Percentiles rank a stretch among this genome's conserved stretches.
phyloP scores from a whole-genome alignment of 768 basidiomycete genomes.

The Thelephora ganbajun region DNA sequence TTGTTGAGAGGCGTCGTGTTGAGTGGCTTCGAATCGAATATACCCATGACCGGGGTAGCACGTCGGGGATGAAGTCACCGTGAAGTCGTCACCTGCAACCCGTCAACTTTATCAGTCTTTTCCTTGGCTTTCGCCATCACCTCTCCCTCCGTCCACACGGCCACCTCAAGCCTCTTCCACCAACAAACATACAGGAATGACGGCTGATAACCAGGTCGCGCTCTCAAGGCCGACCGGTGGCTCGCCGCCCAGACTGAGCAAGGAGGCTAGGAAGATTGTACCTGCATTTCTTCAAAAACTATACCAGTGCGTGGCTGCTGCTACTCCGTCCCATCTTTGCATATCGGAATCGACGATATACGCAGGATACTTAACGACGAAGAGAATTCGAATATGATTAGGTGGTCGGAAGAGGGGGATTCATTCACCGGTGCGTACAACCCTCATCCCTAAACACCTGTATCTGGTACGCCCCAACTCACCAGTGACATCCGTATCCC shows the following conservation, averaged over 20 bases:
- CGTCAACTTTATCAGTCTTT: not conserved
- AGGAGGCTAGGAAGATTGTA: slow-evolving; percentile 34
- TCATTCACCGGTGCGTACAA: slow-evolving; percentile 68
- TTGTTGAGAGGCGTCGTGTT: slow-evolving; percentile 26
- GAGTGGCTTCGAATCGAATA: slow-evolving; percentile 36
- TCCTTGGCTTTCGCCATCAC: not conserved
- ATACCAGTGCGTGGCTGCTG: slow-evolving; percentile 51
- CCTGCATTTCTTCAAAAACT: slow-evolving; percentile 91
- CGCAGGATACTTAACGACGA: slow-evolving; percentile 85
- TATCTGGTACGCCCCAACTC: not conserved
- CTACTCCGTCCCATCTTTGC: slow-evolving; percentile 4
- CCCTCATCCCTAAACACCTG: not conserved
- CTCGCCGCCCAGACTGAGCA: slow-evolving; percentile 27
- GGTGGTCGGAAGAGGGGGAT: slow-evolving; percentile 85
- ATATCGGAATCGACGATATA: slow-evolving; percentile 2
- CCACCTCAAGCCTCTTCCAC: not conserved
- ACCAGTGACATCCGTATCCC: not conserved
- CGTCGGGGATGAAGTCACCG: no score
- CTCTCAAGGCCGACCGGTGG: slow-evolving; percentile 32
- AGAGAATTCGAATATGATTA: slow-evolving; percentile 68
- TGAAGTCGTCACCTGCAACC: no score
- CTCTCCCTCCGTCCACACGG: not conserved
- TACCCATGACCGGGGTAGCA: slow-evolving; percentile 24
- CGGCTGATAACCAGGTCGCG: slow-evolving; percentile 42
- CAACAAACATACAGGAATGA: slow-evolving; percentile 17